Percentiles rank a stretch among this genome's conserved stretches.
Conservation (phyloP, 1,284 basidiomycete species). For the Ceratobasidium sp. region DNA sequence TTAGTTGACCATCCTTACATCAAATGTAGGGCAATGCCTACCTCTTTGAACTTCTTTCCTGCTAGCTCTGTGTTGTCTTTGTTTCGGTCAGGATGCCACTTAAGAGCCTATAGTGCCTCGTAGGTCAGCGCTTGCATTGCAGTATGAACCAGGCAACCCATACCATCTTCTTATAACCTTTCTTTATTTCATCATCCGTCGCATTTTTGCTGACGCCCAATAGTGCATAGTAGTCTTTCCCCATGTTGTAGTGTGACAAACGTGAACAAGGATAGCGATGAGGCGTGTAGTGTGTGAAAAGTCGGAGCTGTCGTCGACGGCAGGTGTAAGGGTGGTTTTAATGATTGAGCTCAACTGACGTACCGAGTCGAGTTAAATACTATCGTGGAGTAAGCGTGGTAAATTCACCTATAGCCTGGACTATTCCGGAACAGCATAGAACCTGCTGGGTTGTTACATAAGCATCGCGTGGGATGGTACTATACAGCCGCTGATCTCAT, state of each 20-base stretch:
- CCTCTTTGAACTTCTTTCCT: constrained; percentile 93
- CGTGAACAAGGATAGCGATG: background rate
- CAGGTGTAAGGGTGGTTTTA: background rate
- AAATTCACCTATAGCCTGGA: constrained; percentile 18
- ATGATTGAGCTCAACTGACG: background rate
- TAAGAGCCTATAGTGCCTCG: constrained; percentile 70
- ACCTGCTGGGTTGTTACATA: constrained; percentile 6
- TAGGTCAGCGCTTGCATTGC: background rate
- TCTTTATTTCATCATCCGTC: constrained; percentile 67
- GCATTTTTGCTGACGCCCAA: constrained; percentile 60
- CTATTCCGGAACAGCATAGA: constrained; percentile 14
- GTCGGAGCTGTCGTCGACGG: background rate
- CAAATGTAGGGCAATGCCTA: constrained; percentile 51
- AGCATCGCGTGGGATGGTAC: background rate
- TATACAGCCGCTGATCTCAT: background rate
- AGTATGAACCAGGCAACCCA: background rate
- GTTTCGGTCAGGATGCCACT: constrained; percentile 94
- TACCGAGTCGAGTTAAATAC: constrained; percentile 27
- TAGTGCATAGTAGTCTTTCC: constrained; percentile 55
- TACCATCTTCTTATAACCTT: constrained; percentile 50
- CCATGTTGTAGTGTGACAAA: constrained; percentile 26
- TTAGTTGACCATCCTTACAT: background rate
- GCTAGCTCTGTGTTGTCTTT: constrained; percentile 76
- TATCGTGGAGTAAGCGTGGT: constrained; percentile 16
- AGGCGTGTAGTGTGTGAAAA: background rate